Evolutionary conservation across 306 rosid genomes (phyloP).

Genomic region (Adenanthera pavonina): DNA sequence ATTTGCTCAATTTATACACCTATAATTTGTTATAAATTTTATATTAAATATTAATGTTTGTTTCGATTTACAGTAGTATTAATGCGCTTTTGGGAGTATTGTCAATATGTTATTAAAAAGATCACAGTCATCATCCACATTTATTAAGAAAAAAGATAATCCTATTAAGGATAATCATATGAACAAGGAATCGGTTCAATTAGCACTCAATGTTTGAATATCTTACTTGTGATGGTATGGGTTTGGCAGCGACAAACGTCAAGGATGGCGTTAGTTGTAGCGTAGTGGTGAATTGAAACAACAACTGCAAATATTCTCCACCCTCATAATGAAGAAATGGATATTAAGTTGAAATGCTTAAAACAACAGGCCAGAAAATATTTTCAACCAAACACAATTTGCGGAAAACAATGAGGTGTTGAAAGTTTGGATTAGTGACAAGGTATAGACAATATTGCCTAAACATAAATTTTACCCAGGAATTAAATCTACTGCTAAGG

Average conservation of each 20-base stretch:
- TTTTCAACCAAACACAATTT: not conserved
- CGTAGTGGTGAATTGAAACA: not conserved
- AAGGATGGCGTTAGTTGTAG: not conserved
- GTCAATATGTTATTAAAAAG: too few species aligned
- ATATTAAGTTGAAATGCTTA: not conserved
- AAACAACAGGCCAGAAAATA: not conserved
- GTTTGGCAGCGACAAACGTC: not conserved
- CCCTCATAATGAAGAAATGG: not conserved
- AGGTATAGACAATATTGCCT: not conserved
- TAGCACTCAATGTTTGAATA: too few species aligned
- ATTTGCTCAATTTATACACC: too few species aligned
- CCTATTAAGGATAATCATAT: not conserved
- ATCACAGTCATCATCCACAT: too few species aligned
- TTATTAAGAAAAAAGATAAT: too few species aligned
- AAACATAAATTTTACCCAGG: too few species aligned
- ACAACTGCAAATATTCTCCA: not conserved
- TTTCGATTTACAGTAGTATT: too few species aligned
- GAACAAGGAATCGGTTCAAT: too few species aligned
- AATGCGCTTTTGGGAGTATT: too few species aligned
- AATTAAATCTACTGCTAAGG: not conserved
- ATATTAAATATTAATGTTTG: too few species aligned
- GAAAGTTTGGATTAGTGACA: not conserved
- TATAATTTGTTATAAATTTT: too few species aligned
- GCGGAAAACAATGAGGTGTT: not conserved
- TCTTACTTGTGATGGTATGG: not conserved